phyloP scores from a whole-genome alignment of 495 filamentous ascomycete genomes.

The Tuber aestivum region DNA sequence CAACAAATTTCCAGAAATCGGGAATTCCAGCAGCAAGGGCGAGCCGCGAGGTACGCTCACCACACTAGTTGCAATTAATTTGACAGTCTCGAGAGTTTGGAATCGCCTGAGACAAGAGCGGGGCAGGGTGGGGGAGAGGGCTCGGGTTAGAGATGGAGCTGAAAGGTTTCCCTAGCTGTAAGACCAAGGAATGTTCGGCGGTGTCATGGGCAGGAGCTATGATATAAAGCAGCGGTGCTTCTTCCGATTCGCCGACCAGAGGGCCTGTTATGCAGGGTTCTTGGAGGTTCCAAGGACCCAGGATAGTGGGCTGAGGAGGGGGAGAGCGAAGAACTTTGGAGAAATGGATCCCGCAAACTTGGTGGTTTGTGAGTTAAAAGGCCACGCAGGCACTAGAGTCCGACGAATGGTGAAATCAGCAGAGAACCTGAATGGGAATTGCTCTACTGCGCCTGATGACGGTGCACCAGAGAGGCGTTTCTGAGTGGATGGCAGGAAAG shows the following conservation, averaged over 20 bases:
- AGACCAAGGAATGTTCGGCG: conserved; percentile 16
- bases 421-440: no score
- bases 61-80: conserved; percentile 31
- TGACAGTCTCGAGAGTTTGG: conserved; percentile 43
- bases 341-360: conserved; percentile 92
- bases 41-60: no score
- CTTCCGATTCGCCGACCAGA: conserved; percentile 40
- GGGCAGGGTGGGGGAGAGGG: conserved; percentile 31
- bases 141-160: conserved; percentile 17
- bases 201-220: no score
- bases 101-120: conserved; percentile 45
- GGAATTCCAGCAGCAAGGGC: conserved; percentile 15
- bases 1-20: not conserved
- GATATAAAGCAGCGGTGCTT: conserved; percentile 11
- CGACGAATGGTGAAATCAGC: no score
- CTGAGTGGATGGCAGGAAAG: not conserved
- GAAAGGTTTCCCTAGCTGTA: conserved; percentile 20
- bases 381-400: no score
- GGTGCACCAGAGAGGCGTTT: not conserved
- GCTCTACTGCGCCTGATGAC: conserved; percentile 1
- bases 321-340: conserved; percentile 72
- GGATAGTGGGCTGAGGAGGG: conserved; percentile 83
- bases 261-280: conserved; percentile 89
- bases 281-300: conserved; percentile 96
- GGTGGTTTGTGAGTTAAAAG: no score